A percentile compares a stretch with the other conserved stretches of the same genome.
These are phyloP conservation scores for Haematococcus lacustris DNA, from an alignment of 139 green algal genomes.

Conservation along the genomic window DNA sequence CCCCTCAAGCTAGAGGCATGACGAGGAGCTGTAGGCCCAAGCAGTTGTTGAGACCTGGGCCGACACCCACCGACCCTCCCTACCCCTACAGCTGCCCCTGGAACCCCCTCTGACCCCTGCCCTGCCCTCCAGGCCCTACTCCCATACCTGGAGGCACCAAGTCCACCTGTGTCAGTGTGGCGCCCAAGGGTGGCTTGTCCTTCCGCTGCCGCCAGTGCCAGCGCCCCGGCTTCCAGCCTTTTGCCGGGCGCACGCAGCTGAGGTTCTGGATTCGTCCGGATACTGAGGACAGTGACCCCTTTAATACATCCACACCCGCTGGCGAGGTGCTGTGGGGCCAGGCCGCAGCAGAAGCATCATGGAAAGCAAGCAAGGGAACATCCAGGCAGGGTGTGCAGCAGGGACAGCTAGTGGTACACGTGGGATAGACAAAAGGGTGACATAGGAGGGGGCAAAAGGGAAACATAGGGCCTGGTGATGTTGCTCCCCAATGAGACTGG, in stretches of 20 bases:
- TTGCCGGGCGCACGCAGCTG: too few species aligned
- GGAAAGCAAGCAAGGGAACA: background rate
- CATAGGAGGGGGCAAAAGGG: background rate
- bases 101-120: background rate
- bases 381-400: background rate
- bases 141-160: background rate
- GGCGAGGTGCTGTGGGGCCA: background rate
- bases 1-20: too few species aligned
- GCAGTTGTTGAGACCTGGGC: background rate
- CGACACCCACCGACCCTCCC: too few species aligned
- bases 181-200: background rate
- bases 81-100: too few species aligned
- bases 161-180: background rate
- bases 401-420: background rate
- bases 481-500: background rate
- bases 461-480: background rate
- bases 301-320: too few species aligned
- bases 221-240: background rate
- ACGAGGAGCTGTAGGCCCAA: too few species aligned
- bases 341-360: background rate
- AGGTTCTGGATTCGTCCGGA: too few species aligned
- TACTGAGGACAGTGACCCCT: background rate
- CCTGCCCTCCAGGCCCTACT: background rate
- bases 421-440: background rate
- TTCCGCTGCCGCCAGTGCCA: background rate